These are phyloP conservation scores for Fusarium sororula DNA, from an alignment of 2,329 filamentous ascomycete species.

Conservation along the genomic window DNA sequence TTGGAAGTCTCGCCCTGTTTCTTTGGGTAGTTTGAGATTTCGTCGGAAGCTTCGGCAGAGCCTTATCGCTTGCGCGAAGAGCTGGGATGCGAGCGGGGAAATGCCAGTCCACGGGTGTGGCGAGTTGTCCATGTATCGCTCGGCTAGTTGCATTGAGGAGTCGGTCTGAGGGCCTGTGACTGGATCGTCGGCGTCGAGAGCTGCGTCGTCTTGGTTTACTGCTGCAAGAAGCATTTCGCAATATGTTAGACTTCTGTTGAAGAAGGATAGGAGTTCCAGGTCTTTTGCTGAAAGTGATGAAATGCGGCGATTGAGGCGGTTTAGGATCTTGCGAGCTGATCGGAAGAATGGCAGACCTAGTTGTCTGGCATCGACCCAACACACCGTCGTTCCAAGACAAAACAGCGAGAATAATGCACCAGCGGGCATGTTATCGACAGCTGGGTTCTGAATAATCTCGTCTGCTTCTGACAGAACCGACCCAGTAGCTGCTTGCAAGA, in stretches of 20 bases:
- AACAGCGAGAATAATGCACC: conserved; percentile 51
- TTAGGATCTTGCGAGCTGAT: conserved; percentile 41
- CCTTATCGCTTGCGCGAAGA: conserved; percentile 49
- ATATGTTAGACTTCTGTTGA: conserved; percentile 51
- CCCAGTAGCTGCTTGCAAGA: conserved; percentile 48
- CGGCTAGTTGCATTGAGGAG: conserved; percentile 22
- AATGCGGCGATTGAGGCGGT: conserved; percentile 38
- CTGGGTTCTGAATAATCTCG: conserved; percentile 32
- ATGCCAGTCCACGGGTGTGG: conserved; percentile 53
- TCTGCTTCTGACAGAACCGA: conserved; percentile 49
- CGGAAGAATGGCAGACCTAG: conserved; percentile 48
- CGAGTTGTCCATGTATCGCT: conserved; percentile 25
- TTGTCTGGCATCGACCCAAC: conserved; percentile 51
- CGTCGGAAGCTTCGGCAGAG: conserved; percentile 49
- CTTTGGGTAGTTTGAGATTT: conserved; percentile 28
- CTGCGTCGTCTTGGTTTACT: conserved; percentile 43
- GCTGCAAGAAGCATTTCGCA: conserved; percentile 55
- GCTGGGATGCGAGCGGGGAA: conserved; percentile 45
- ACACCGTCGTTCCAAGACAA: conserved; percentile 52
- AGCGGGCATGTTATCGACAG: conserved; percentile 42
- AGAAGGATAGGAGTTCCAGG: conserved; percentile 47
- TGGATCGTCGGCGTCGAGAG: neutral
- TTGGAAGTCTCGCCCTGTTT: conserved; percentile 45
- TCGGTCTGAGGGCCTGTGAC: neutral
- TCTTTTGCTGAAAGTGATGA: conserved; percentile 29